phyloP scores from a whole-genome alignment of 2,329 filamentous ascomycete species.

The Fusarium paranaense region DNA sequence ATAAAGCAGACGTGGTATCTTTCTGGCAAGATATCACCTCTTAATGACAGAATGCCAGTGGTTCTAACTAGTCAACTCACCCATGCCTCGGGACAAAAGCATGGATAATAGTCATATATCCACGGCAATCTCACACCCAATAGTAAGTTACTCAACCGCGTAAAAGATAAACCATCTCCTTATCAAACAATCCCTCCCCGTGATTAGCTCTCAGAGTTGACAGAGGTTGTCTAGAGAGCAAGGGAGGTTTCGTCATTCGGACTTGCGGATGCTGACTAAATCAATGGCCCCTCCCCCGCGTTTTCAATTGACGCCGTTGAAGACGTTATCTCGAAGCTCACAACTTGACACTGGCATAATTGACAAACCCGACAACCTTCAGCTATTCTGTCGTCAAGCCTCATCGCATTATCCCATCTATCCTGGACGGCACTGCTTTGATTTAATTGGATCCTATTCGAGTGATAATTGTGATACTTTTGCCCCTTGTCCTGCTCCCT shows the following conservation, averaged over 20 bases:
- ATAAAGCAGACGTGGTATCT: background rate
- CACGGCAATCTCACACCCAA: background rate
- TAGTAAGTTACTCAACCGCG: too few species aligned
- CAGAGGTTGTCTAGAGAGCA: background rate
- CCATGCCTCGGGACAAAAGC: too few species aligned
- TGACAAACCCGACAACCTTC: background rate
- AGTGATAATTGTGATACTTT: background rate
- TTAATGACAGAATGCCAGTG: background rate
- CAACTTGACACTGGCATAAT: background rate
- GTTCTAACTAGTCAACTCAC: background rate
- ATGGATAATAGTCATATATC: background rate
- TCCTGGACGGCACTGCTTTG: background rate
- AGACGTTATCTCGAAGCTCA: slow-evolving; percentile 17
- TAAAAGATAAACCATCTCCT: background rate
- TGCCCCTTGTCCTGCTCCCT: background rate
- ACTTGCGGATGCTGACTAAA: slow-evolving; percentile 39
- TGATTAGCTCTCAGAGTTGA: background rate
- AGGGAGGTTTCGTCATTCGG: slow-evolving; percentile 34
- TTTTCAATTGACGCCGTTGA: slow-evolving; percentile 15
- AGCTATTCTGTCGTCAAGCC: background rate
- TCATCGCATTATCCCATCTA: background rate
- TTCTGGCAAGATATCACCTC: background rate
- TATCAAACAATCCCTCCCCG: too few species aligned
- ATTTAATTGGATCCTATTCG: background rate
- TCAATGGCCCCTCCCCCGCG: slow-evolving; percentile 29